Conservation (phyloP, 768 basidiomycete species). For the Russula olivacea region DNA sequence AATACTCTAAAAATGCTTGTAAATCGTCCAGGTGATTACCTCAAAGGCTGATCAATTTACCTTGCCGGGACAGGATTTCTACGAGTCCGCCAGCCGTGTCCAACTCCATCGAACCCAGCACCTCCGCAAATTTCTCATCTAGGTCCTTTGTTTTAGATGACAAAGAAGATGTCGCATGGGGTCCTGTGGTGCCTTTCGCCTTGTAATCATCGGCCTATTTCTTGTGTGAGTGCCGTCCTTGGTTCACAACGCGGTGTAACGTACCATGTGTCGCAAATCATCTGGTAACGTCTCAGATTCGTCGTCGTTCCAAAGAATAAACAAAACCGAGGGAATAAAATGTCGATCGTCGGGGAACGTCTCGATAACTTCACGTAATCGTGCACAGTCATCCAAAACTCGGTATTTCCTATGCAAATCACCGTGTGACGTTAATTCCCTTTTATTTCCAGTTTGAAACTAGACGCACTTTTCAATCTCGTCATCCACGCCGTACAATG, state of each 20-base stretch:
- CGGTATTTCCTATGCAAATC: slow-evolving; percentile 52
- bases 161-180: slow-evolving; percentile 44
- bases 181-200: slow-evolving; percentile 37
- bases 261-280: slow-evolving; percentile 60
- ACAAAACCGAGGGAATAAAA: slow-evolving; percentile 56
- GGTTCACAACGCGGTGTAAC: slow-evolving; percentile 21
- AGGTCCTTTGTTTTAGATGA: slow-evolving; percentile 49
- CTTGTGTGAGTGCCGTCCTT: slow-evolving; percentile 3
- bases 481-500: slow-evolving; percentile 54
- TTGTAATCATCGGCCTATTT: slow-evolving; percentile 47
- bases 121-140: slow-evolving; percentile 48
- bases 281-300: slow-evolving; percentile 34
- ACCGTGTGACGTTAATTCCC: neutral
- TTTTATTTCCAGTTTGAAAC: neutral
- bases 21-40: neutral
- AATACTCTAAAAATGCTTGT: slow-evolving; percentile 3
- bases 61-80: slow-evolving; percentile 40
- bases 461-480: slow-evolving; percentile 56
- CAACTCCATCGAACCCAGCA: slow-evolving; percentile 40
- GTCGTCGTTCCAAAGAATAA: slow-evolving; percentile 54
- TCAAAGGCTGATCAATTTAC: slow-evolving; percentile 30
- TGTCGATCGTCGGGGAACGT: slow-evolving; percentile 48
- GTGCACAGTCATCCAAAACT: slow-evolving; percentile 63
- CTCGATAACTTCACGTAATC: slow-evolving; percentile 59
- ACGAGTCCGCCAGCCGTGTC: slow-evolving; percentile 57